A percentile compares a stretch with the other conserved stretches of the same genome.
phyloP scores from a whole-genome alignment of 2,329 filamentous ascomycete species.

The Talaromyces sp. region DNA sequence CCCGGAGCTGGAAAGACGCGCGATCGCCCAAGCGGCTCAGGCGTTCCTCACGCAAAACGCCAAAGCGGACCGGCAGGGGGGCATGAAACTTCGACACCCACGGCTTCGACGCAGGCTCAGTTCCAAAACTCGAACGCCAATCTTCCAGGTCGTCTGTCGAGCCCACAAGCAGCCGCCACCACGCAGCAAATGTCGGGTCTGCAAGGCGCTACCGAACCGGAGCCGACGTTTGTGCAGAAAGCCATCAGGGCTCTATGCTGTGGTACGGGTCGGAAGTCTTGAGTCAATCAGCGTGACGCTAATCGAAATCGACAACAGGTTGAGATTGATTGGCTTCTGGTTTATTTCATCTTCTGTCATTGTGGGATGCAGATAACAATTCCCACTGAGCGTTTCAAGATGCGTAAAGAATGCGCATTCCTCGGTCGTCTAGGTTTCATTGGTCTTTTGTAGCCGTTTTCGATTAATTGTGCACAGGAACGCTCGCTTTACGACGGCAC shows the following conservation, averaged over 20 bases:
- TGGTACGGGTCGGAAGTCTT: slow-evolving; percentile 46
- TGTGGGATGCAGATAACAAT: background rate
- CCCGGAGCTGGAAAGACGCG: slow-evolving; percentile 66
- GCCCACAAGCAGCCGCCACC: slow-evolving; percentile 51
- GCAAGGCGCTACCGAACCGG: slow-evolving; percentile 58
- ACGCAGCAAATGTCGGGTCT: slow-evolving; percentile 50
- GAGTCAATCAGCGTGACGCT: slow-evolving; percentile 13
- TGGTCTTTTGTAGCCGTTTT: slow-evolving; percentile 8
- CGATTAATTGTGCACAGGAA: slow-evolving; percentile 9
- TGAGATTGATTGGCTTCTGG: slow-evolving; percentile 20
- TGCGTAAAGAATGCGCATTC: background rate
- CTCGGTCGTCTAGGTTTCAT: slow-evolving; percentile 6
- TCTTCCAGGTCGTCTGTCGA: slow-evolving; percentile 59
- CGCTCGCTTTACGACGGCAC: slow-evolving; percentile 14
- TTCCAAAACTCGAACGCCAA: slow-evolving; percentile 95
- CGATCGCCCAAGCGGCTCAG: slow-evolving; percentile 70
- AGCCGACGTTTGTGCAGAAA: slow-evolving; percentile 82
- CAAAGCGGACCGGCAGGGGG: slow-evolving; percentile 50
- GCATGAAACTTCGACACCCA: slow-evolving; percentile 70
- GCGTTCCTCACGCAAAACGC: slow-evolving; percentile 68
- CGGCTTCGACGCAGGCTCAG: slow-evolving; percentile 88
- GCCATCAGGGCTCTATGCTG: slow-evolving; percentile 91
- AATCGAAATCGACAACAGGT: slow-evolving; percentile 25
- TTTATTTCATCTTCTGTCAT: background rate
- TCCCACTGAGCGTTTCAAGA: background rate